phyloP scores from a whole-genome alignment of 2,329 filamentous ascomycete genomes.

The Pseudopyricularia javanii region DNA sequence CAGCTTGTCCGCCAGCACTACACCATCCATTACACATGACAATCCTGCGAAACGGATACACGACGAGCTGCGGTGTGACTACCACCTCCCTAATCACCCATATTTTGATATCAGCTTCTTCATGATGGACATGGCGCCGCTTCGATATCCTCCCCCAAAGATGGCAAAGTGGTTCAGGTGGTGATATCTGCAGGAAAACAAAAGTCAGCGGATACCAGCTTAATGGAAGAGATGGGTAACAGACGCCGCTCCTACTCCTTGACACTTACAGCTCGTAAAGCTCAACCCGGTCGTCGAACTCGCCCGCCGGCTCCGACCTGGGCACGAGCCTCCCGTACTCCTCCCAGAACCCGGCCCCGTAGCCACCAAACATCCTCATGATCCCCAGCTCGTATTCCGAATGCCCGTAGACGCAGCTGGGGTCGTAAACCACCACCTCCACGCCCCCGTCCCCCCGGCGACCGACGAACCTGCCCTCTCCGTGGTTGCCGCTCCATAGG shows the following conservation, averaged over 20 bases:
- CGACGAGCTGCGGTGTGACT: not conserved
- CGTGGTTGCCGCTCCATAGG: conserved; percentile 83
- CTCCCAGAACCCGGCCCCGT: conserved; percentile 55
- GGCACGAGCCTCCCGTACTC: conserved; percentile 68
- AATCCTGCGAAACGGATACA: not conserved
- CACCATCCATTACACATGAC: not conserved
- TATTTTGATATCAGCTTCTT: conserved; percentile 62
- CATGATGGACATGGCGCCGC: conserved; percentile 72
- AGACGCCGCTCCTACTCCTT: not conserved
- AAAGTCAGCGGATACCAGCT: not conserved
- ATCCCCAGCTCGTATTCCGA: conserved; percentile 86
- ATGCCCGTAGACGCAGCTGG: conserved; percentile 72
- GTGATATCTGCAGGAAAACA: conserved; percentile 51
- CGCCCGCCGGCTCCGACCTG: conserved; percentile 66
- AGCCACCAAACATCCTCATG: conserved; percentile 95
- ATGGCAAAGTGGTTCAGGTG: conserved; percentile 80
- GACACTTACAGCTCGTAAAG: conserved; percentile 69
- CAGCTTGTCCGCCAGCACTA: not conserved
- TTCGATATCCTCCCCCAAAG: conserved; percentile 69
- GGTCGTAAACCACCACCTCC: conserved; percentile 74
- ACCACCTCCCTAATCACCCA: conserved; percentile 19
- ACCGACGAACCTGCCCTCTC: conserved; percentile 46
- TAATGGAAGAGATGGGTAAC: not conserved
- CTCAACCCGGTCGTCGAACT: conserved; percentile 73
- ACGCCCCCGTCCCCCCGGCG: conserved; percentile 27